Evolutionary conservation across 306 rosid species (phyloP), one percentile per base, ranked within the genome.

Genomic region (Cucumis hystrix): DNA sequence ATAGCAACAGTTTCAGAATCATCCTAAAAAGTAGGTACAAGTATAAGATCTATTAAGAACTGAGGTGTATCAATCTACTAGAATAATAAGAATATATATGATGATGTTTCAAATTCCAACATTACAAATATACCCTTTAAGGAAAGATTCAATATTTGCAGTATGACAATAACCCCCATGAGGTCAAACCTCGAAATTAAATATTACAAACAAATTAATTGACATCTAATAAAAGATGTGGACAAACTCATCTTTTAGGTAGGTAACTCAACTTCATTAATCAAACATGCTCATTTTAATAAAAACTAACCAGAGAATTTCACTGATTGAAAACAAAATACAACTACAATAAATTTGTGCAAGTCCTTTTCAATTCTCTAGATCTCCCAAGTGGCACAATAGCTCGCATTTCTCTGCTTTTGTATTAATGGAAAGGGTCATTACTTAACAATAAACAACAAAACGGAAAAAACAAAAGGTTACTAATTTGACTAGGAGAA

Each of bases 1-100:
- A 95, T 95, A 1, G 98, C 97, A 79, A 95, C 93, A 9, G 80
- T 88, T 86, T 95, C 98, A 75, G 98, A 95, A 90, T 95, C 98
- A 88, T 90, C 96, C 98, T 92, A 83, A 51, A 83, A 74, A 49
- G 41, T 71, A 57, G 20, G 65, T 64, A 16, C 62, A 56, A 12
- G 68, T 3, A 21, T 3, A 49, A 0, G 8, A 71, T 23, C 58
- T 71, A 25, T 49, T 68, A 71, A 25, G 76, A 23, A 49, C 9
- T 13, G 15, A 43, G 13, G 7, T 71, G 63, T 10, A 28, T 40
- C 55, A 58, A 20, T 13, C 35, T 75, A 28, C 43, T 49, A 33
- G 11, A 65, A 65, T 20, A 10, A 30, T 23, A 30, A 73, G n/a
- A 33, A 7, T 18, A 15, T n/a, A 70, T 6, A 43, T 41, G 23